Conservation (phyloP, 2,329 filamentous ascomycete species). For the Aspergillus versicolor region DNA sequence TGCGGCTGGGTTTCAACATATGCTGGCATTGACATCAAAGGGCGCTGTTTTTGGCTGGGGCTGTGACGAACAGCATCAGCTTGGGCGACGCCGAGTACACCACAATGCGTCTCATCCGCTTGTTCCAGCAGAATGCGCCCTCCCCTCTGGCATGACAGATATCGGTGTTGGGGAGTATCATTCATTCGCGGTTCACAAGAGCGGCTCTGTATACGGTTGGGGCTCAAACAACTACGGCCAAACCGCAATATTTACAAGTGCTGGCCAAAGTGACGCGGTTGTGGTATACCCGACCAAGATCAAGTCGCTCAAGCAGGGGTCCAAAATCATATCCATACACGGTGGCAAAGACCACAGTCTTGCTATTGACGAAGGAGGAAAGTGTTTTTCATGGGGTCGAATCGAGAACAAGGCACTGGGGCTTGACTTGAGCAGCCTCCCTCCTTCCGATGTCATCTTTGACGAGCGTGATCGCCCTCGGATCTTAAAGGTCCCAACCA, state of each 20-base stretch:
- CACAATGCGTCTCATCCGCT: conserved; percentile 49
- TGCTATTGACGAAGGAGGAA: conserved; percentile 14
- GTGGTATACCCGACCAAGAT: conserved; percentile 17
- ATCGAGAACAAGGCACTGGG: conserved; percentile 24
- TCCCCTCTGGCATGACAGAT: conserved; percentile 52
- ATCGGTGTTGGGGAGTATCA: conserved; percentile 39
- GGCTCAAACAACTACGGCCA: conserved; percentile 80
- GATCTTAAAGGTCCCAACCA: conserved; percentile 17
- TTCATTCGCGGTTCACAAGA: conserved; percentile 45
- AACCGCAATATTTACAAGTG: conserved; percentile 62
- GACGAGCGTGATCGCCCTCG: conserved; percentile 13
- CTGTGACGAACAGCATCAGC: conserved; percentile 68
- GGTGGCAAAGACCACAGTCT: conserved; percentile 25
- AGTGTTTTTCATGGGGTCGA: conserved; percentile 23
- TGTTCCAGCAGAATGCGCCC: conserved; percentile 50
- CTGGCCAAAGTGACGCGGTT: conserved; percentile 53
- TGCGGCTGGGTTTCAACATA: conserved; percentile 68
- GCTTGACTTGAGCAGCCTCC: conserved; percentile 9
- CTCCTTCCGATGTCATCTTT: conserved; percentile 10
- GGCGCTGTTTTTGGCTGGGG: conserved; percentile 71
- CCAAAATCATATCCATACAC: conserved; percentile 8
- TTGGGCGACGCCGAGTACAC: conserved; percentile 57
- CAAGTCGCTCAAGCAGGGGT: conserved; percentile 5
- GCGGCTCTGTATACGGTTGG: conserved; percentile 62
- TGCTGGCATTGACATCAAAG: conserved; percentile 65